Percentiles rank a stretch among this genome's conserved stretches.
These are phyloP conservation scores for Auxenochlorella pyrenoidosa DNA, from an alignment of 139 green algal species.

Conservation along the genomic window DNA sequence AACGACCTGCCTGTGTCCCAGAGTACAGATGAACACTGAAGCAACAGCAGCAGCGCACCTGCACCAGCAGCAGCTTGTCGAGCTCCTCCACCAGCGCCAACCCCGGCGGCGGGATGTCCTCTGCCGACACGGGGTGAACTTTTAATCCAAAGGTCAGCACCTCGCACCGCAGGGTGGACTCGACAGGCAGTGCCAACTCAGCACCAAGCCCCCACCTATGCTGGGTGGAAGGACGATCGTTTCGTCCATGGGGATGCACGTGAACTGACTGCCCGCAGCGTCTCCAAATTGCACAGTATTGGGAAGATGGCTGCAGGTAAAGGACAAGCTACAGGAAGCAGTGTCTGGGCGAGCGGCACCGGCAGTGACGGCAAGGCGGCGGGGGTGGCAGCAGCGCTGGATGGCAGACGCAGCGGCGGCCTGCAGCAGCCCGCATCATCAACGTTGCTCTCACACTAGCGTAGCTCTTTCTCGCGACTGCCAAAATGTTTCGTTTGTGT, in stretches of 20 bases:
- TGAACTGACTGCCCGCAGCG: background rate
- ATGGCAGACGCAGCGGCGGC: background rate
- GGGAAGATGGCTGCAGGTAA: background rate
- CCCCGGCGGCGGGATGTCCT: slow-evolving; percentile 48
- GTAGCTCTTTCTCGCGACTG: too few species aligned
- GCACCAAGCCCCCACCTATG: slow-evolving; percentile 3
- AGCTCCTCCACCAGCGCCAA: slow-evolving; percentile 62
- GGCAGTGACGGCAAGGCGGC: background rate
- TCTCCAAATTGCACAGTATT: background rate
- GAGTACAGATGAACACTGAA: background rate
- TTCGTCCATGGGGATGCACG: background rate
- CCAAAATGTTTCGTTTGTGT: background rate
- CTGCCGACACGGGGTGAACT: background rate
- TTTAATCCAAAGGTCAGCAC: too few species aligned
- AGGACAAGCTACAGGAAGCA: background rate
- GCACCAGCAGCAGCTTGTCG: slow-evolving; percentile 75
- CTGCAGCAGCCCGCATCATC: background rate
- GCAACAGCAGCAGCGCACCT: background rate
- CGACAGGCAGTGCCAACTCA: too few species aligned
- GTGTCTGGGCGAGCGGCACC: background rate
- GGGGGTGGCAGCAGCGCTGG: background rate
- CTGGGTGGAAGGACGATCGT: slow-evolving; percentile 29
- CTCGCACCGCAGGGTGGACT: too few species aligned
- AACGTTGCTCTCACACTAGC: too few species aligned
- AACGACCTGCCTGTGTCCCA: too few species aligned